phyloP scores from a whole-genome alignment of 257 asterid genomes.

The Solanum pimpinellifolium region DNA sequence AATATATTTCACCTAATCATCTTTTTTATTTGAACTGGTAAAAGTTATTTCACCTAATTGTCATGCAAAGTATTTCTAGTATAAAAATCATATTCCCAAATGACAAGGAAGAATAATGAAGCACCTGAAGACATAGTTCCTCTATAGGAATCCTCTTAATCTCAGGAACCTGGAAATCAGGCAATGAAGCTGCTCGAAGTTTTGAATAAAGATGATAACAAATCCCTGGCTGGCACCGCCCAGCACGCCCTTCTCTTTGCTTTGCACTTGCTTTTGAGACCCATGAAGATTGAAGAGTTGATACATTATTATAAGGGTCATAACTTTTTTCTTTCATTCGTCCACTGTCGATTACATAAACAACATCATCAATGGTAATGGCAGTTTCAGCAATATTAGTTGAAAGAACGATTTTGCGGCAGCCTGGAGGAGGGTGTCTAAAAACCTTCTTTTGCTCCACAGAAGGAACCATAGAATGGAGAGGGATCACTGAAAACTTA shows the following conservation, averaged over 20 bases:
- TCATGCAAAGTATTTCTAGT: not conserved
- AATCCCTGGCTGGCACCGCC: slow-evolving; percentile 87
- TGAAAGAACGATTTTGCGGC: slow-evolving; percentile 84
- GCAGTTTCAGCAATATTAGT: slow-evolving; percentile 97
- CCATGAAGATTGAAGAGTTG: slow-evolving; percentile 92
- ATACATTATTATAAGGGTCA: slow-evolving; percentile 78
- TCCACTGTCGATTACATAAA: slow-evolving; percentile 89
- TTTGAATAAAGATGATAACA: slow-evolving; percentile 92
- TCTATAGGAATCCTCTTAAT: slow-evolving; percentile 90
- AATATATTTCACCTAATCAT: not conserved
- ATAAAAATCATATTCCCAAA: not conserved
- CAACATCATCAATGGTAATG: slow-evolving; percentile 85
- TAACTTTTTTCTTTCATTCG: slow-evolving; percentile 85
- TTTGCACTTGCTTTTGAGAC: slow-evolving; percentile 87
- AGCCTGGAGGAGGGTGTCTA: slow-evolving; percentile 50
- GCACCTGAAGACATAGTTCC: slow-evolving; percentile 88
- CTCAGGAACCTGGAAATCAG: slow-evolving; percentile 92
- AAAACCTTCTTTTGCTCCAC: slow-evolving; percentile 80
- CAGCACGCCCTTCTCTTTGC: slow-evolving; percentile 97
- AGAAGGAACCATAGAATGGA: slow-evolving; percentile 84
- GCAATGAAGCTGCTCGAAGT: slow-evolving; percentile 55
- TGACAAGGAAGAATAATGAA: not conserved
- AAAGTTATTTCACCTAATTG: not conserved
- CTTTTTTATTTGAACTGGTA: not conserved
- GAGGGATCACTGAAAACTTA: slow-evolving; percentile 47